Evolutionary conservation across 2,329 filamentous ascomycete genomes (phyloP).

Genomic region (Hyphodiscus sp.): DNA sequence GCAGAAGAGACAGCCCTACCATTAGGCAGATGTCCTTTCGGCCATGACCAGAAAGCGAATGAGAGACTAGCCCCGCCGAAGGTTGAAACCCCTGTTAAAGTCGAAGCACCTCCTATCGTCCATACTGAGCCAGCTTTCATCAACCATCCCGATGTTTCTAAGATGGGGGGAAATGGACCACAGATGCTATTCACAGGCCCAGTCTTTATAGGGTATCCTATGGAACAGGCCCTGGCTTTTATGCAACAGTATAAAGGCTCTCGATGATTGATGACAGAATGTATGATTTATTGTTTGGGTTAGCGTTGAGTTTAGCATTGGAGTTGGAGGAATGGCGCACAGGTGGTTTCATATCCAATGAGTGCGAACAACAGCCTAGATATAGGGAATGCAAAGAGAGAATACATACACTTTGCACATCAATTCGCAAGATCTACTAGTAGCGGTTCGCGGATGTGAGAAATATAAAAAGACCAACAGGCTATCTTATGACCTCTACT

Average conservation of each 20-base stretch:
- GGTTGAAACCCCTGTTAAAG: background rate
- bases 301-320: constrained; percentile 8
- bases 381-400: background rate
- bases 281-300: constrained; percentile 9
- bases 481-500: too few species aligned
- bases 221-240: constrained; percentile 73
- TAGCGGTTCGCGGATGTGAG: too few species aligned
- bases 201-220: constrained; percentile 86
- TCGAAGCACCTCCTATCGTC: constrained; percentile 20
- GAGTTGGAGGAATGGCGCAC: background rate
- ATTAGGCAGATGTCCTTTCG: constrained; percentile 50
- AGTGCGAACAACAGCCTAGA: background rate
- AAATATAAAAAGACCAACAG: too few species aligned
- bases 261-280: constrained; percentile 12
- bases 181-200: constrained; percentile 88
- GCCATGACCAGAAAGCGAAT: constrained; percentile 16
- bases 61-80: background rate
- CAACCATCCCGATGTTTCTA: constrained; percentile 34
- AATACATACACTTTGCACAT: background rate
- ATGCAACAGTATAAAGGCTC: constrained; percentile 45
- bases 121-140: constrained; percentile 46
- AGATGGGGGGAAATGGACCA: constrained; percentile 32
- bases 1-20: constrained; percentile 5
- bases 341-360: background rate
- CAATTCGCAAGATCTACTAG: background rate